Evolutionary conservation across 176 grass and related monocot genomes (phyloP), one percentile per base, ranked within the genome.

Genomic region (Lolium perenne): DNA sequence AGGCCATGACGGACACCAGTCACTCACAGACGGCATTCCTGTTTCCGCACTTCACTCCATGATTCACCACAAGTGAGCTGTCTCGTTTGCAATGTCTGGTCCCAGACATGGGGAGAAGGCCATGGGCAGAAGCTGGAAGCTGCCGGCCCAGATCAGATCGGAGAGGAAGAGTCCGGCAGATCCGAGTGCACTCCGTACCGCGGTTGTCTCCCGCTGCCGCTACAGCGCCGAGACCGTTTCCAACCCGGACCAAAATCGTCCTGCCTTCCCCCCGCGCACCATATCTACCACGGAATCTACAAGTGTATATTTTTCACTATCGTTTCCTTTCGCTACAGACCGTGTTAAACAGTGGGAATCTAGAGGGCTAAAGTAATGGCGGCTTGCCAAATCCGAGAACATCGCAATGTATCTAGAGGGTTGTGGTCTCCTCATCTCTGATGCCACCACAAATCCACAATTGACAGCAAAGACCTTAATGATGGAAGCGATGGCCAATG

Each of bases 171-270:
- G 32, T 35, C 32, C 32, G 20, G n/a, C 71, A 74, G 45, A 74
- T 74, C 45, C 71, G 25, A 23, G 13, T 14, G 21, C 64, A 67
- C 55, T 2, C 64, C 32, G 35, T 40, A 69, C 46, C 46, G 46
- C 13, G 21, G 3, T 23, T 51, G 71, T 74, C 47, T 74, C 71
- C 46, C 47, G 21, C 22, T 9, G 46, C 22, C 71, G 46, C 71
- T 51, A 74, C 71, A 74, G 46, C 71, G 47, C 22, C 46, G 71
- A 51, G 71, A 74, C 71, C 48, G 29, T 74, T 26, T 8, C 22
- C 47, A 9, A 3, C 0, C 62, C 23, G 13, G 12, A 7, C 62
- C 25, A 22, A 14, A 20, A 21, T 49, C 46, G 13, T 4, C 53
- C 1, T 1, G 0, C 22, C 3, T 29, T 16, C 51, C 15, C 13